Evolutionary conservation across 805 yeast species (phyloP), one percentile per base, ranked within the genome.

Genomic region (Priceomyces carsonii): DNA sequence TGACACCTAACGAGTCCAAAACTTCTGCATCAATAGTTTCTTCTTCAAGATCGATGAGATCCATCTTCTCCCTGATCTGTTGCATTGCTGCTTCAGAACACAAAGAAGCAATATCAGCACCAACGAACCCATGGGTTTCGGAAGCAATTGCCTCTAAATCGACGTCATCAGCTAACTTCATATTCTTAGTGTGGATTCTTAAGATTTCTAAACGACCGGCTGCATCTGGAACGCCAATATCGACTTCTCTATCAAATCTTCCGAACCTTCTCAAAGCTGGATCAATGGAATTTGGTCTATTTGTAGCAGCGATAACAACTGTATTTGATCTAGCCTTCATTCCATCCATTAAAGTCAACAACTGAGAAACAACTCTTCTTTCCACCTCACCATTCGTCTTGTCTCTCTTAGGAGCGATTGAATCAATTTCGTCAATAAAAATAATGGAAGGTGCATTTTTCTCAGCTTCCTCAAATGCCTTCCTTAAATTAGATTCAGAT

Each of bases 11-110:
- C 17, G 96, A 85, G 63, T 93, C 96, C 57, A 93, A 79, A 18
- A 93, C 82, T 72, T 93, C 99, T 24, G 99, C 96, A 61, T 90
- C 98, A 52, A 95, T 93, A 51, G 91, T 93, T 44, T 90, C 97
- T 65, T 89, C 95, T 44, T 90, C 97, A 50, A 90, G 74, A 57
- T 91, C 98, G 51, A 95, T 93, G 47, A 93, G 74, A 57, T 93
- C 99, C 97, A 93, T 90, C 80, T 93, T 93, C 71, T 93, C 99
- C 70, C 99, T 87, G 58, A 93, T 93, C 74, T 95, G 99, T 76
- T 93, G 99, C 99, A 93, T 93, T 40, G 99, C 99, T 47, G 99
- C 99, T 71, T 95, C 99, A n/a, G 97, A 89, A 76, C 99, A 93
- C 57, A 93, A 75, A 6, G 98, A 90, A 1, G 99, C 99, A 55